Percentiles rank a stretch among this genome's conserved stretches.
Conservation (phyloP, 2,329 filamentous ascomycete species). For the Ascocoryne sarcoides region DNA sequence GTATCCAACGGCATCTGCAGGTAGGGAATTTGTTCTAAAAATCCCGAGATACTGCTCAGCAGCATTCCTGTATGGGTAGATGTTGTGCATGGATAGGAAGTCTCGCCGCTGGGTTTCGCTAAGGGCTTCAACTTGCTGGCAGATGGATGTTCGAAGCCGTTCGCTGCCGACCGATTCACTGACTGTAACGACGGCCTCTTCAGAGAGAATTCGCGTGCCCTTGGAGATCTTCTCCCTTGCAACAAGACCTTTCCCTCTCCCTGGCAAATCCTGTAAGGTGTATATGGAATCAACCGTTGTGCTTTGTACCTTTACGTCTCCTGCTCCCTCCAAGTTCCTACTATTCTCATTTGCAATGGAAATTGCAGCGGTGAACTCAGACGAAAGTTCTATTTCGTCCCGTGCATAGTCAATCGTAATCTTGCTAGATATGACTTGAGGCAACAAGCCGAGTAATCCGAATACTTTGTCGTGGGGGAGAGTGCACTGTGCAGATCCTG, state of each 20-base stretch:
- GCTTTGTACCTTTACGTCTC: slow-evolving; percentile 5
- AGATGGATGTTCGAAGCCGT: slow-evolving; percentile 5
- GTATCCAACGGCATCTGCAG: slow-evolving; percentile 17
- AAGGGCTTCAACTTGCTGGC: slow-evolving; percentile 9
- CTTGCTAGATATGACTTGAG: slow-evolving; percentile 20
- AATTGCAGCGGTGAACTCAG: slow-evolving; percentile 10
- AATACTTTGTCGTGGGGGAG: no score
- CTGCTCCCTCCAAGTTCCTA: slow-evolving; percentile 9
- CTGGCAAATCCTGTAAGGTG: slow-evolving; percentile 20
- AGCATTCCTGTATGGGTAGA: slow-evolving; percentile 4
- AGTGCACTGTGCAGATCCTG: no score
- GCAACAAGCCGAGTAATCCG: no score
- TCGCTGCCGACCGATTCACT: not conserved
- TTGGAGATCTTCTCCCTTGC: slow-evolving; percentile 30
- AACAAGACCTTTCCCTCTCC: slow-evolving; percentile 34
- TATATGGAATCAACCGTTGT: slow-evolving; percentile 12
- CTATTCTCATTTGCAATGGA: slow-evolving; percentile 11
- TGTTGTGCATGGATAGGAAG: slow-evolving; percentile 13
- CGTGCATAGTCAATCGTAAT: slow-evolving; percentile 27
- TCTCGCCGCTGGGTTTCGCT: slow-evolving; percentile 5
- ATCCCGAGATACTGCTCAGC: slow-evolving; percentile 11
- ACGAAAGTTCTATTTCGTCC: slow-evolving; percentile 11
- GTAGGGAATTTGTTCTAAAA: slow-evolving; percentile 12
- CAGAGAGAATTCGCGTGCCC: slow-evolving; percentile 33
- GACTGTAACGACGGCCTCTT: slow-evolving; percentile 31